These are phyloP conservation scores for Wickerhamomyces chambardii DNA, from an alignment of 805 yeast genomes.

Conservation along the genomic window DNA sequence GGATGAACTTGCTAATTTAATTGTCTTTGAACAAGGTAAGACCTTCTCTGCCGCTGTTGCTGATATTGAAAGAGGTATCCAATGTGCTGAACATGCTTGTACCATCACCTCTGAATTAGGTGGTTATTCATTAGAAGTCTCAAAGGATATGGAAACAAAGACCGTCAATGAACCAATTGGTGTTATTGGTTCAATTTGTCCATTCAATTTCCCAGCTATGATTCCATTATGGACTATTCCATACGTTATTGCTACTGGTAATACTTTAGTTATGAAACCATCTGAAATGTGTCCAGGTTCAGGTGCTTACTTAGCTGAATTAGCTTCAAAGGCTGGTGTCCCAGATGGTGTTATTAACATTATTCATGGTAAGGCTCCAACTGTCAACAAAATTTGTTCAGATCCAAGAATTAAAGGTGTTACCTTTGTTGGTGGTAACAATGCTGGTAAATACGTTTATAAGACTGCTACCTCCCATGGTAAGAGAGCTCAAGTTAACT, in stretches of 20 bases:
- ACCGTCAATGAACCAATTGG: slow-evolving; percentile 68
- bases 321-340: slow-evolving; percentile 64
- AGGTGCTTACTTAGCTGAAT: slow-evolving; percentile 64
- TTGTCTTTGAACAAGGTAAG: slow-evolving; percentile 71
- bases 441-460: slow-evolving; percentile 70
- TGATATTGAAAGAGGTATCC: slow-evolving; percentile 69
- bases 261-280: slow-evolving; percentile 62
- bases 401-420: slow-evolving; percentile 72
- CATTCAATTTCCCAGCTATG: slow-evolving; percentile 83
- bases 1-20: slow-evolving; percentile 56
- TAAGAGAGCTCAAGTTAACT: slow-evolving; percentile 68
- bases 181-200: slow-evolving; percentile 69
- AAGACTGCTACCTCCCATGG: slow-evolving; percentile 57
- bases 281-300: slow-evolving; percentile 80
- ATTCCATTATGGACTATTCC: slow-evolving; percentile 55
- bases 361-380: slow-evolving; percentile 65
- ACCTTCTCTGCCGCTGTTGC: slow-evolving; percentile 70
- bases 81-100: slow-evolving; percentile 75
- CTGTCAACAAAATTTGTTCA: slow-evolving; percentile 61
- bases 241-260: slow-evolving; percentile 59
- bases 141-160: slow-evolving; percentile 67
- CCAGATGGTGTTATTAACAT: slow-evolving; percentile 68
- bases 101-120: slow-evolving; percentile 54
- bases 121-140: slow-evolving; percentile 57
- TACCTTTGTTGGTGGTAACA: slow-evolving; percentile 74